Evolutionary conservation across 345 rosid species (phyloP).

Genomic region (Hibiscus mutabilis): DNA sequence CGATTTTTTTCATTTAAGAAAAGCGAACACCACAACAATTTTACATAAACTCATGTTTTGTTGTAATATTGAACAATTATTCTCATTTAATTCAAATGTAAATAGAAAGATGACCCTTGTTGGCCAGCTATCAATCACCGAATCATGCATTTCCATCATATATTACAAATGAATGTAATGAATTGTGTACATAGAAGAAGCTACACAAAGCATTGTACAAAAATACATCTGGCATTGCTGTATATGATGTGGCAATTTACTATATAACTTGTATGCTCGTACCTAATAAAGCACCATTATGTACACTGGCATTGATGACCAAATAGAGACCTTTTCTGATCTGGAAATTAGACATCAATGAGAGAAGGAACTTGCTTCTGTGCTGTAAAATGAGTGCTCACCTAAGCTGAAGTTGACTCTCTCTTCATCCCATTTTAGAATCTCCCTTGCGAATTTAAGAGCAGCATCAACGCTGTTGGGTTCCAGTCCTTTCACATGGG

Average conservation of each 20-base stretch:
- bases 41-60: neutral
- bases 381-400: slow-evolving; percentile 40
- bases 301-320: slow-evolving; percentile 22
- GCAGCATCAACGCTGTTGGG: slow-evolving; percentile 54
- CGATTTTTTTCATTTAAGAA: neutral
- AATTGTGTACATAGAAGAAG: slow-evolving; percentile 7
- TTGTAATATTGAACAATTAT: neutral
- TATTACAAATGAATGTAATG: slow-evolving; percentile 12
- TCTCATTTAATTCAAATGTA: neutral
- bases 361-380: slow-evolving; percentile 34
- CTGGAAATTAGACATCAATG: slow-evolving; percentile 19
- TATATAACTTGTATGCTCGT: slow-evolving; percentile 1
- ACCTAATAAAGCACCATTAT: slow-evolving; percentile 11
- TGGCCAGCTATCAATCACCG: neutral
- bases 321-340: neutral
- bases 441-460: slow-evolving; percentile 78
- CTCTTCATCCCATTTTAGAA: slow-evolving; percentile 89
- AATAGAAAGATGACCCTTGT: neutral
- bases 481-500: slow-evolving; percentile 60
- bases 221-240: neutral
- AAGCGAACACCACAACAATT: neutral
- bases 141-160: neutral
- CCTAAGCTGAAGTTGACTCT: slow-evolving; percentile 37
- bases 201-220: slow-evolving; percentile 15
- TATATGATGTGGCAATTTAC: neutral